Base-by-base conservation (phyloP, 2,329 filamentous ascomycete species). In the Alternaria sp. region DNA sequence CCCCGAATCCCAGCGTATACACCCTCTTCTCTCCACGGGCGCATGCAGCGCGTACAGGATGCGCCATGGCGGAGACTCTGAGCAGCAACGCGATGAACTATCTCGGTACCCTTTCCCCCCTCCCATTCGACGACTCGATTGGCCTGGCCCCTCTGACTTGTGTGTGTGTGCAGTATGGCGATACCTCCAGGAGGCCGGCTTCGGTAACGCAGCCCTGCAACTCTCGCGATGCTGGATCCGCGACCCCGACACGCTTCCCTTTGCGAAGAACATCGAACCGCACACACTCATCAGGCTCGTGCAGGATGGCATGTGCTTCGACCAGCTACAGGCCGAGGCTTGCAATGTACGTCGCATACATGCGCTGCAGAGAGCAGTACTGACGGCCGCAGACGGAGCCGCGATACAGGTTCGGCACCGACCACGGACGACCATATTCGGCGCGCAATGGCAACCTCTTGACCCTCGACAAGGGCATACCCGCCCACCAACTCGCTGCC, bases 11-110 rank as follows among this genome's bases (percentile, higher is more conserved):
- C n/a, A 34, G 3, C 18, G 5, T 36, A 20, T 12, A 28, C 38
- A 28, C 26, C 20, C 56, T 12, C 34, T 38, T 36, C 32, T 36
- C 34, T 30, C 18, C 46, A 7, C 16, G 30, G 30, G 57, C 59
- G 54, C 62, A 60, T 53, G 62, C 59, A 52, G 56, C 60, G 53
- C 26, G 51, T 57, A 52, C 68, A 63, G 62, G 70, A 80, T 81
- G 79, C 78, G 76, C 78, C 68, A 81, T 81, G 77, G 73, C 76
- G 54, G 71, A 75, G 66, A 71, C 82, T 49, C 79, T 87, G 64
- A 85, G 81, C 70, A 85, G 83, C 67, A 84, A 89, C 81, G 87
- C 89, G 76, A 84, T 90, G 75, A 90, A 90, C 80, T 89, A 89
- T 79, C 81, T 90, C 73, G 66, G 69, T 70, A 64, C 59, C 38